phyloP scores from a whole-genome alignment of 345 rosid species.

The Lepidium sativum region DNA sequence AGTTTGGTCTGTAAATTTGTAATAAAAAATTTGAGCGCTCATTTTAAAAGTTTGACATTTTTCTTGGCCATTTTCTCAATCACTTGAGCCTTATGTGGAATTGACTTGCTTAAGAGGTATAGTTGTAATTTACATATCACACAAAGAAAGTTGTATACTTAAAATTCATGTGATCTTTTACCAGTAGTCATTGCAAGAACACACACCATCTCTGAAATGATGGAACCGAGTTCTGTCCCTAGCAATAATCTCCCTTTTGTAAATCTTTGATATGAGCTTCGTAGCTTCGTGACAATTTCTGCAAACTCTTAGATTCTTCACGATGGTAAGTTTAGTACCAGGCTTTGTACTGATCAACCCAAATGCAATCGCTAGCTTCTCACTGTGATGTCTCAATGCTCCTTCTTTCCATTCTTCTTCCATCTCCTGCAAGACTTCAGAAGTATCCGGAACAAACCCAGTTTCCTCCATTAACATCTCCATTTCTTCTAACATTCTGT shows the following conservation, averaged over 20 bases:
- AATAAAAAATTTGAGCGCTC: no score
- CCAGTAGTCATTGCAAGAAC: slow-evolving; percentile 81
- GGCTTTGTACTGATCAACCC: slow-evolving; percentile 74
- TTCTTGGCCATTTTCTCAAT: neutral
- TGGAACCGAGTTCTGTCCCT: slow-evolving; percentile 75
- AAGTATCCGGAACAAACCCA: slow-evolving; percentile 61
- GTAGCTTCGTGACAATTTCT: slow-evolving; percentile 68
- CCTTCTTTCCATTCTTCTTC: slow-evolving; percentile 74
- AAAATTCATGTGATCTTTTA: slow-evolving; percentile 8
- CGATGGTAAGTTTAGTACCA: slow-evolving; percentile 62
- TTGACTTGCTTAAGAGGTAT: neutral
- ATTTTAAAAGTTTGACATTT: no score
- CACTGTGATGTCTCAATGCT: slow-evolving; percentile 64
- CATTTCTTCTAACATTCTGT: slow-evolving; percentile 60
- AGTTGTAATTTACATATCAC: neutral
- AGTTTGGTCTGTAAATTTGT: no score
- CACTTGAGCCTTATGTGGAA: neutral
- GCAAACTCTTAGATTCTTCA: slow-evolving; percentile 78
- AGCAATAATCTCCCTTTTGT: slow-evolving; percentile 67
- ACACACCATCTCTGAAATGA: slow-evolving; percentile 61
- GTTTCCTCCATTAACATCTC: slow-evolving; percentile 40
- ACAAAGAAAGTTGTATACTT: neutral
- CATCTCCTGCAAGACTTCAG: no score
- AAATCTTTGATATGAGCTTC: slow-evolving; percentile 63
- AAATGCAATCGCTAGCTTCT: slow-evolving; percentile 72